Base-by-base conservation (phyloP, 371 early-diverging fungal species). In the Haplosporangium sp. region DNA sequence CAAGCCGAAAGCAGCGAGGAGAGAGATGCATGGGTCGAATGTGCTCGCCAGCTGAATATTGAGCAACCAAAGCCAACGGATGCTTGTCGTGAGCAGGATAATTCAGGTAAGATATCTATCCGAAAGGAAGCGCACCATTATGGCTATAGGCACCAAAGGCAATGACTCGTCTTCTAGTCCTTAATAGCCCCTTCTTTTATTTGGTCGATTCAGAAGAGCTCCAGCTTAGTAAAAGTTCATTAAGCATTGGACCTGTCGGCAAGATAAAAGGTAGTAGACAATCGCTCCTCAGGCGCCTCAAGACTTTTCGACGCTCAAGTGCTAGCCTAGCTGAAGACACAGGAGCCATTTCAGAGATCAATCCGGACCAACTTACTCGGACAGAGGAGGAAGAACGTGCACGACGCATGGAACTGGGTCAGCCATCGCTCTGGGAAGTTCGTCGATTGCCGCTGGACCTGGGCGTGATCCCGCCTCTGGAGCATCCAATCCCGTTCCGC, bases 11-110 rank as follows among this genome's bases (percentile, higher is more conserved):
- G 59, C 36, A 45, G 50, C 0, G 62, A 71, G 37, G 79, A 72
- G 20, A 47, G 72, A 4, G 79, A 77, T 40, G 68, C 72, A 10
- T 77, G 79, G 79, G 55, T 77, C 20, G 51, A 67, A 16, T 56
- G 63, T 36, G 70, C 79, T 0, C 64, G 72, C 4, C 56, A 50
- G 14, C 53, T 71, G 12, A 51, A 56, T 16, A 64, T 77, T n/a
- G 79, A 77, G 29, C 79, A 67, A 40, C 72, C 79, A 12, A 70
- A 75, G 37, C 70, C 76, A 6, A 57, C 76, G 4, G 70, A 59
- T 16, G 70, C 76, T 5, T 69, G 76, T 48, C 76, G 66, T 7
- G 66, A 69, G 56, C 70, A 69, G 38, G 76, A 70, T 36, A 67
- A 69, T 12, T 48, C 62, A 52, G 59, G 73, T 73, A 62, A 57